Base-by-base conservation (phyloP, 371 early-diverging fungal genomes). In the Gilbertella persicaria region DNA sequence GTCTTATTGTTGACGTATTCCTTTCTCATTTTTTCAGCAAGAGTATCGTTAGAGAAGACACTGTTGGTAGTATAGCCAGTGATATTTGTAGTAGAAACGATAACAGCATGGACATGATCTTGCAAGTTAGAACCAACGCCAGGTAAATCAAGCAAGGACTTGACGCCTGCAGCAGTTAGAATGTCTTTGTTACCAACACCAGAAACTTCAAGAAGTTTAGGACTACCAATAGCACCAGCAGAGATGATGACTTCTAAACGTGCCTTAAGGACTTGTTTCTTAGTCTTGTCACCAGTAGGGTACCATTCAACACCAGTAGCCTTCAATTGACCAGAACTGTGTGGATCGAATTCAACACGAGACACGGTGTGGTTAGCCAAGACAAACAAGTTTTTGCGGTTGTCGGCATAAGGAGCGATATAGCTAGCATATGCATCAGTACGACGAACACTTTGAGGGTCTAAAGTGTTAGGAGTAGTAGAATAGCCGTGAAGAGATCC, bases 51-150 rank as follows among this genome's bases (percentile, higher is more conserved):
- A 12, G 14, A 25, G 16, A 45, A 58, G 3, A 58, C 39, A 21
- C 58, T 58, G 12, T 58, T 45, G 19, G 58, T 58, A 12, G 52
- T 58, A 13, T 58, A 51, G 3, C 58, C 52, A 19, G 16, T 10
- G n/a, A 58, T 51, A 16, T 51, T 51, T 42, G 52, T 45, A 10
- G 50, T 45, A 14, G 58, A 38, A 0, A 58, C 58, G 35, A 51
- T 39, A 25, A 58, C 52, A 23, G 45, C 58, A 33, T 58, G 58
- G 13, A 58, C 51, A 38, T 74, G 75, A 41, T 74, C 71, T 42
- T 49, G 60, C 16, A 74, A 52, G 44, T 74, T 68, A 26, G 45
- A 45, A 1, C 75, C 75, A 4, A 74, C 69, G 23, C 75, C 75
- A 19, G 69, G 53, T 5, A 62, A 39, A 20, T 62, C 37, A 19